Conservation (phyloP, 2,329 filamentous ascomycete genomes). For the Curvularia sp. region DNA sequence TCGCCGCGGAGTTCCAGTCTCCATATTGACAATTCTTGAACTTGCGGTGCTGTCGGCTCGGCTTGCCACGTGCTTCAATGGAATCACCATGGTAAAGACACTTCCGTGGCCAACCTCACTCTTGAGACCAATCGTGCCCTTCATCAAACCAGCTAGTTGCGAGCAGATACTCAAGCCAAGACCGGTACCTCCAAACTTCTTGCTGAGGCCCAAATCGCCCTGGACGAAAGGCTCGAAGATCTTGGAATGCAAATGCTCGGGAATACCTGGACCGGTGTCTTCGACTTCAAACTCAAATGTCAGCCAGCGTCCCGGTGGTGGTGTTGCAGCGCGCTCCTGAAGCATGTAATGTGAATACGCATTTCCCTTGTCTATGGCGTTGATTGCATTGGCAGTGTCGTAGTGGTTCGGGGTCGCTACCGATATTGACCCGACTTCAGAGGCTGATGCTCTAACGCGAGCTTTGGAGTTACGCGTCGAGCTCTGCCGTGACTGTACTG, state of each 20-base stretch:
- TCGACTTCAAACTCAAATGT: conserved; percentile 87
- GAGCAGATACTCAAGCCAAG: conserved; percentile 88
- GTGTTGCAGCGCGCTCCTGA: conserved; percentile 46
- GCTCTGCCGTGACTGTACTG: conserved; percentile 53
- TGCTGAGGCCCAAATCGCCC: conserved; percentile 86
- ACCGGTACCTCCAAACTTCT: conserved; percentile 88
- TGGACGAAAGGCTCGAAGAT: conserved; percentile 96
- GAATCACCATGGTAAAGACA: conserved; percentile 82
- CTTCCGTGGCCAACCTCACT: conserved; percentile 78
- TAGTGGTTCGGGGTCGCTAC: conserved; percentile 37
- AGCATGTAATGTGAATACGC: conserved; percentile 46
- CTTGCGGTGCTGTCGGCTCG: conserved; percentile 62
- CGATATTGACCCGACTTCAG: conserved; percentile 41
- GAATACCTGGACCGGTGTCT: conserved; percentile 87
- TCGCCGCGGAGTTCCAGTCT: conserved; percentile 32
- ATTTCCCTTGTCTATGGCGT: conserved; percentile 50
- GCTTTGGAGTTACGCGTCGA: conserved; percentile 48
- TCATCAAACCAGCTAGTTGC: conserved; percentile 84
- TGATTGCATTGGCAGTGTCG: conserved; percentile 56
- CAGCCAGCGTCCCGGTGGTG: conserved; percentile 70
- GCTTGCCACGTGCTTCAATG: conserved; percentile 76
- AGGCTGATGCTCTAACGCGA: conserved; percentile 40
- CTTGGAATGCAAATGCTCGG: conserved; percentile 75
- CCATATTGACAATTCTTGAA: conserved; percentile 42
- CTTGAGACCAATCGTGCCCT: conserved; percentile 73